Base-by-base conservation (phyloP, 176 grass and related monocot genomes). In the Miscanthus lutarioriparius region DNA sequence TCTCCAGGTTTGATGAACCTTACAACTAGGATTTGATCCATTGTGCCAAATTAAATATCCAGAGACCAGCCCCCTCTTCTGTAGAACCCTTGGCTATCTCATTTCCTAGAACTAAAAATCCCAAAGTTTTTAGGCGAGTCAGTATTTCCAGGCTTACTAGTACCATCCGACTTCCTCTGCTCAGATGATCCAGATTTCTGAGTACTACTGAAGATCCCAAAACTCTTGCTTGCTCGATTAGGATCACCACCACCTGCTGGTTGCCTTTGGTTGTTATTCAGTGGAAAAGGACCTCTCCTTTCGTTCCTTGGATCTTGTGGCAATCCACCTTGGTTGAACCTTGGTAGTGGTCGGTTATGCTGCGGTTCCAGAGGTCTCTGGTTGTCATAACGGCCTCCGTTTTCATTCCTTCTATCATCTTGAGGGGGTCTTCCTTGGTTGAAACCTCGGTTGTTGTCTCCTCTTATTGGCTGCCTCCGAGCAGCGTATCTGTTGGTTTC, bases 271-370 rank as follows among this genome's bases (percentile, higher is more conserved):
- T 39, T 40, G 38, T 71, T 36, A 19, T 83, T 81, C 49, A 32
- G 41, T 30, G 64, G 65, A 86, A 51, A 43, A 15, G 16, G 63
- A 7, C 49, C 28, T 89, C 80, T 75, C 35, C 74, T 82, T 72
- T 91, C 79, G 41, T 81, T 79, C 78, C 61, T 79, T n/a, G 79
- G 78, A 16, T 86, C 90, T 70, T 85, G 90, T 20, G 48, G 68
- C 5, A 68, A 45, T 70, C 54, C 76, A 58, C 62, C 66, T 82
- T 88, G 35, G 49, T 15, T 86, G 77, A 87, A 85, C 77, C 59
- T 84, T 76, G 75, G 78, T 35, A 64, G 2, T 1, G 37, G 22
- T 33, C 25, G 68, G 76, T 67, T 68, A 4, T 38, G 78, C 33
- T 48, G 78, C 33, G 72, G 30, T 41, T 59, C 54, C 10, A 3